Percentiles rank a stretch among this genome's conserved stretches.
phyloP scores from a whole-genome alignment of 805 yeast species.

The Yarrowia osloensis region DNA sequence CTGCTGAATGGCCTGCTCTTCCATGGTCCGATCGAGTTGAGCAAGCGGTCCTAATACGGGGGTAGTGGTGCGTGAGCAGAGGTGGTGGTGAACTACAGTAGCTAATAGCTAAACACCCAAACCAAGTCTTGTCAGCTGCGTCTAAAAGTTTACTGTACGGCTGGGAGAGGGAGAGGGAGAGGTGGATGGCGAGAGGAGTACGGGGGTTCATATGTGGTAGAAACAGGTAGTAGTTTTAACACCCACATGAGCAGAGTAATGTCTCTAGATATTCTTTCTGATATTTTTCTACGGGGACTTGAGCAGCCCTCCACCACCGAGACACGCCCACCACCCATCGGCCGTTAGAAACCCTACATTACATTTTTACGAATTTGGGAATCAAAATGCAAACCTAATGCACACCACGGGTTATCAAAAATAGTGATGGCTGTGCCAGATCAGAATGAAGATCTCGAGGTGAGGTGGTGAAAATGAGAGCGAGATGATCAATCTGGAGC shows the following conservation, averaged over 20 bases:
- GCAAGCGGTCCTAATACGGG: neutral
- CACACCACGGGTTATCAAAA: constrained; percentile 26
- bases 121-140: constrained; percentile 26
- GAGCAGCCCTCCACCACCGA: neutral
- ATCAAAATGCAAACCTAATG: constrained; percentile 25
- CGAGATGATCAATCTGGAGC: no score
- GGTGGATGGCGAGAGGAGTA: neutral
- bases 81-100: neutral
- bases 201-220: no score
- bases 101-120: constrained; percentile 21
- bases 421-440: neutral
- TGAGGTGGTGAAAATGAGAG: neutral
- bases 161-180: neutral
- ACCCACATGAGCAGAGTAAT: neutral
- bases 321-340: neutral
- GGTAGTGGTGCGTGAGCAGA: neutral
- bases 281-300: neutral
- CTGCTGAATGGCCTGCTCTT: constrained; percentile 60
- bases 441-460: neutral
- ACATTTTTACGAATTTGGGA: constrained; percentile 14
- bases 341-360: constrained; percentile 25
- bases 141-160: constrained; percentile 27
- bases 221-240: neutral
- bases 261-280: neutral
- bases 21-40: constrained; percentile 33